These are phyloP conservation scores for Cryphonectria japonica DNA, from an alignment of 2,329 filamentous ascomycete species.

Conservation along the genomic window DNA sequence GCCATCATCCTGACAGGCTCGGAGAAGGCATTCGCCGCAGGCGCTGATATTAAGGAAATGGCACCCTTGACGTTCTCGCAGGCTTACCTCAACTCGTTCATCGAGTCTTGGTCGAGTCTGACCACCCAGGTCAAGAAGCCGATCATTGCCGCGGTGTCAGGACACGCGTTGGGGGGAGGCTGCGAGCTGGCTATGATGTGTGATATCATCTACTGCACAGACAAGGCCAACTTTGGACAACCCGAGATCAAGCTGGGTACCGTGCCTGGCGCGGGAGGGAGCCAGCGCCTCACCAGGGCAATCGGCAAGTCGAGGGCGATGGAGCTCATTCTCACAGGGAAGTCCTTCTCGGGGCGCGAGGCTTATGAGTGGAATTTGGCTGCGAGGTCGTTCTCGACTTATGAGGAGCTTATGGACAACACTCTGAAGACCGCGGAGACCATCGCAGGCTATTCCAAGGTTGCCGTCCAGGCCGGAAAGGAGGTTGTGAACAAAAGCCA, in stretches of 20 bases:
- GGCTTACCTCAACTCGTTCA: slow-evolving; percentile 90
- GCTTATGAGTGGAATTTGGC: slow-evolving; percentile 91
- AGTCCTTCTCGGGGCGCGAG: slow-evolving; percentile 80
- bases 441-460: slow-evolving; percentile 82
- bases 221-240: slow-evolving; percentile 88
- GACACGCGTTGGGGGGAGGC: slow-evolving; percentile 91
- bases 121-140: slow-evolving; percentile 88
- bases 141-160: slow-evolving; percentile 90
- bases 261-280: slow-evolving; percentile 90
- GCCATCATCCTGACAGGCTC: slow-evolving; percentile 88
- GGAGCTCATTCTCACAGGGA: slow-evolving; percentile 88
- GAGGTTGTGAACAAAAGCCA: slow-evolving; percentile 99
- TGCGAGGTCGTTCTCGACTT: slow-evolving; percentile 76
- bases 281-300: slow-evolving; percentile 82
- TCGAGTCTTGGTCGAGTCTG: slow-evolving; percentile 90
- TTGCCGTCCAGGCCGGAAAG: slow-evolving; percentile 89
- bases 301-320: slow-evolving; percentile 86
- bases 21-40: slow-evolving; percentile 88
- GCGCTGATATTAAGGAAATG: slow-evolving; percentile 99
- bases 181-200: slow-evolving; percentile 98
- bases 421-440: slow-evolving; percentile 83
- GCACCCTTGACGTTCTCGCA: slow-evolving; percentile 84
- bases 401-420: slow-evolving; percentile 81
- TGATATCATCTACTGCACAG: slow-evolving; percentile 90
- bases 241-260: slow-evolving; percentile 95